Base-by-base conservation (phyloP, 2,329 filamentous ascomycete genomes). In the Xylariaceae sp. region DNA sequence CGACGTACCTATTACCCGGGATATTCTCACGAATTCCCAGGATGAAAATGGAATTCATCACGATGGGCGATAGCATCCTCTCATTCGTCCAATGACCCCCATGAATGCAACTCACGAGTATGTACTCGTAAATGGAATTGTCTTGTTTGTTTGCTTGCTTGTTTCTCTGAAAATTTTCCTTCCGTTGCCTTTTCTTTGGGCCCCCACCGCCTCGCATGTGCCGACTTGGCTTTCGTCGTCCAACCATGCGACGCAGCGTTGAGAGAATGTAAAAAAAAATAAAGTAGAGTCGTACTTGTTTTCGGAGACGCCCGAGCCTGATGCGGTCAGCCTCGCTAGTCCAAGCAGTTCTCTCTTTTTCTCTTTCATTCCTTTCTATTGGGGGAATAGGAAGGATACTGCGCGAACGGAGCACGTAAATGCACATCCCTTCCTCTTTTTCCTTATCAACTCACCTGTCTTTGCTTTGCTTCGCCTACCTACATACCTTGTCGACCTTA, bases 261-360 rank as follows among this genome's bases (percentile, higher is more conserved):
- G 2, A n/a, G n/a, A 45, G 41, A n/a, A 45, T 10, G 37, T 41
- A 58, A 58, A 18, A 48, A 18, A 48, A n/a, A 34, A 51, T 8
- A 8, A 34, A 5, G 30, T 6, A 35, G 11, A 13, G 55, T 60
- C 49, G 48, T 48, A 59, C 53, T 11, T 34, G 15, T 34, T 61
- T 13, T 63, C 61, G 61, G 61, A 53, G 59, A 61, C 59, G 61
- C 59, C 61, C 61, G 61, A 61, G 57, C 59, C 59, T 63, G 55
- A 53, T 48, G 59, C 56, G 54, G 61, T 61, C 61, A 63, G 59
- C 61, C 61, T 59, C 53, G 59, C 51, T 59, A 51, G 41, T 45
- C 17, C 23, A 6, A 45, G 41, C 41, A 11, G 34, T 37, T 9
- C 37, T 13, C 37, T 39, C 37, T 44, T 11, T 48, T 44, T 37